Base-by-base conservation (phyloP, 768 basidiomycete genomes). In the Russula griseocarnosa region DNA sequence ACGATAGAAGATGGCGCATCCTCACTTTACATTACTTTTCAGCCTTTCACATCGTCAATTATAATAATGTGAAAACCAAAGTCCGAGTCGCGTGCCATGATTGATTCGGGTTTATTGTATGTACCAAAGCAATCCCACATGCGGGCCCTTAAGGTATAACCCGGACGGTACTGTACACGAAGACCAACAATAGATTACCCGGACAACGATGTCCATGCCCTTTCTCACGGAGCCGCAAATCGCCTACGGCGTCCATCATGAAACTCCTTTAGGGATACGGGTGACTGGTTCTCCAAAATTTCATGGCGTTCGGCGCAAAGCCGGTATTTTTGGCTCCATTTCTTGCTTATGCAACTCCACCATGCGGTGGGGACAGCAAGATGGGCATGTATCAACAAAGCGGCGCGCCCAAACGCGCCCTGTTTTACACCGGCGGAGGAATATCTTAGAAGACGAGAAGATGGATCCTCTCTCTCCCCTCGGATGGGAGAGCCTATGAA, bases 401-500 rank as follows among this genome's bases (percentile, higher is more conserved):
- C 0, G 28, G 22, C 18, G 6, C 38, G 5, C 28, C 24, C 30
- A 28, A 47, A 32, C 36, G 38, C n/a, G 7, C 7, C 59, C 20
- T 32, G 11, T 44, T 22, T 30, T 13, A 40, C 32, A 3, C n/a
- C 40, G 26, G 14, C 30, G 32, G n/a, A n/a, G 14, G 6, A 28
- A 30, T n/a, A 58, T 24, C 26, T 59, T 54, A 63, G 44, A 63
- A 63, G 46, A 54, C 24, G 52, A 63, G 28, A 54, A 63, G 52
- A 26, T 63, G 36, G 5, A 54, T 18, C n/a, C 52, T 63, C 20
- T 38, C n/a, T 24, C 49, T 63, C 20, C 30, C n/a, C 32, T 54
- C 56, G 11, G 14, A 44, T 7, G 22, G 16, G 36, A 20, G 26
- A 47, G 57, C 30, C 57, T 59, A 26, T 16, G 22, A 42, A 16